These are phyloP conservation scores for Populus hybrid DNA, from an alignment of 441 rosid species.

Conservation along the genomic window DNA sequence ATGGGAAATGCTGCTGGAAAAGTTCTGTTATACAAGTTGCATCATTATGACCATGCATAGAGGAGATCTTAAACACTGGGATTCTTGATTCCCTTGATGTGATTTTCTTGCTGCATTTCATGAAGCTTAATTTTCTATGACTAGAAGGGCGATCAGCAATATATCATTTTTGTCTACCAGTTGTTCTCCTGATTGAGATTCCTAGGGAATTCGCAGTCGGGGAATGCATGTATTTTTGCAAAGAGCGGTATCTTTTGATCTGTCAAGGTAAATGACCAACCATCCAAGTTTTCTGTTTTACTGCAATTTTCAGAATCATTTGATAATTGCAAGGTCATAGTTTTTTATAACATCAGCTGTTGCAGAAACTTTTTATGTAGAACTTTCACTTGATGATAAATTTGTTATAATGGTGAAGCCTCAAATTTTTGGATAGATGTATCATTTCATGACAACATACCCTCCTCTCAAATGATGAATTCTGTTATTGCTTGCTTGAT, in stretches of 20 bases:
- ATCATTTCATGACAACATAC: background rate
- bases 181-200: background rate
- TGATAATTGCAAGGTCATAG: background rate
- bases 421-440: background rate
- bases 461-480: background rate
- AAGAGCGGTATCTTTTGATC: background rate
- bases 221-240: background rate
- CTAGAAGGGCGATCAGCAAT: background rate
- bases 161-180: background rate
- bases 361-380: background rate
- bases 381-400: background rate
- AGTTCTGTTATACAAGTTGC: slow-evolving; percentile 80
- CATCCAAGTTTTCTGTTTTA: background rate
- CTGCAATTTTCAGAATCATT: background rate
- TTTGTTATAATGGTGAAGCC: background rate
- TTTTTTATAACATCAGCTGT: background rate
- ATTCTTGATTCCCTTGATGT: background rate
- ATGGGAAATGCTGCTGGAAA: slow-evolving; percentile 83
- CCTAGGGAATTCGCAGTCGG: background rate
- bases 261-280: background rate
- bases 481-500: background rate
- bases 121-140: background rate
- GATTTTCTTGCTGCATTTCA: background rate
- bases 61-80: background rate
- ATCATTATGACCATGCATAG: slow-evolving; percentile 72